Conservation (phyloP, 805 yeast genomes). For the Komagataella mondaviorum region DNA sequence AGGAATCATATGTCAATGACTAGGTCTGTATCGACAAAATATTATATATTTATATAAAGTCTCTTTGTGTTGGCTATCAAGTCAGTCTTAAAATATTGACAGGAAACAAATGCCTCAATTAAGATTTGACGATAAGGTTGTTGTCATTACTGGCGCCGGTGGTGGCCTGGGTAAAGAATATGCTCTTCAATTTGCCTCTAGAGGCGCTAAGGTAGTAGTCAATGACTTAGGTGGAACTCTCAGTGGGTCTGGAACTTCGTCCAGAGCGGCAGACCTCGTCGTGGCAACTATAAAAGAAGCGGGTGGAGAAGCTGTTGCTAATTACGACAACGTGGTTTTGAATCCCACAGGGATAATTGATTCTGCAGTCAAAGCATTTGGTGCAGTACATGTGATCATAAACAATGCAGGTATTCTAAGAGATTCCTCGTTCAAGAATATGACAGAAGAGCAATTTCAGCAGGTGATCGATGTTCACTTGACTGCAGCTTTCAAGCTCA, state of each 20-base stretch:
- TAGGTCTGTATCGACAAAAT: not conserved
- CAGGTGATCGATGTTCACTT: constrained; percentile 79
- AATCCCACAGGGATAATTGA: constrained; percentile 76
- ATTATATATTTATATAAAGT: not conserved
- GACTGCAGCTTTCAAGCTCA: constrained; percentile 75
- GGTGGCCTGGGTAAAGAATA: constrained; percentile 90
- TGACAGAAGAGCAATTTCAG: constrained; percentile 69
- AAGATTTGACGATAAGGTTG: constrained; percentile 71
- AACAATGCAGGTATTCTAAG: constrained; percentile 94
- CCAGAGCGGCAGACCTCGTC: constrained; percentile 75
- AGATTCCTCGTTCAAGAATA: constrained; percentile 77
- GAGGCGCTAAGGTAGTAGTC: constrained; percentile 93
- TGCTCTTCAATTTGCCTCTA: constrained; percentile 72
- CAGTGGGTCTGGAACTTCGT: constrained; percentile 56
- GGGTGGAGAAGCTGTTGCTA: constrained; percentile 88
- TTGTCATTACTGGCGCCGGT: constrained; percentile 93
- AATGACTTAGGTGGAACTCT: constrained; percentile 86
- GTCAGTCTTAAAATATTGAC: no score
- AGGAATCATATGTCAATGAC: not conserved
- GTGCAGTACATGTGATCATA: constrained; percentile 76
- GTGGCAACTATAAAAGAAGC: constrained; percentile 66
- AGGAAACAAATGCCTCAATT: constrained; percentile 11
- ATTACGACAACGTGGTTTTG: constrained; percentile 77
- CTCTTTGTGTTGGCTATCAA: not conserved
- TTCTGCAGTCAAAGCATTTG: constrained; percentile 77